Evolutionary conservation across 306 rosid genomes (phyloP).

Genomic region (Oemleria cerasiformis): DNA sequence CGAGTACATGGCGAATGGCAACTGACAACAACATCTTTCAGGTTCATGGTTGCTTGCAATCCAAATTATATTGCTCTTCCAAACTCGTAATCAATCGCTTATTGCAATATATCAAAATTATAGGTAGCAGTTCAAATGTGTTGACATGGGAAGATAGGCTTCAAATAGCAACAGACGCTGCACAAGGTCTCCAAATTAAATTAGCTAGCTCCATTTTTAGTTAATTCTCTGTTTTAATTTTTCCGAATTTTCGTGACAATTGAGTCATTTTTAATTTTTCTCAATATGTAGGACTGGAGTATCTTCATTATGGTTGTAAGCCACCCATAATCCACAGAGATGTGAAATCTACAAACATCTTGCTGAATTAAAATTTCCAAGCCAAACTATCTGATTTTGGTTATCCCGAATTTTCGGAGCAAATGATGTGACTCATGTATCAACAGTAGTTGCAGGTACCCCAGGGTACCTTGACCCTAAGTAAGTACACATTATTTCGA

Average conservation of each 20-base stretch:
- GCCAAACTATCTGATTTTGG: constrained; percentile 41
- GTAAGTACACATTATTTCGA: too few relatives aligned
- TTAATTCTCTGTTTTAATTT: too few relatives aligned
- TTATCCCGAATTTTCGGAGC: constrained; percentile 19
- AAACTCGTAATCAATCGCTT: too few relatives aligned
- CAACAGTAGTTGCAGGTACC: constrained; percentile 43
- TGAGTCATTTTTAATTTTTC: background rate
- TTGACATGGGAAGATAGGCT: constrained; percentile 21
- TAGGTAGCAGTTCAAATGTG: background rate
- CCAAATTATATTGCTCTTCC: too few relatives aligned
- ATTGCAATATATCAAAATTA: background rate
- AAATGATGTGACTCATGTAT: constrained; percentile 23
- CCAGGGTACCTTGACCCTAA: constrained; percentile 38
- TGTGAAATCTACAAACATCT: constrained; percentile 31
- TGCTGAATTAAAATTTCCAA: constrained; percentile 26
- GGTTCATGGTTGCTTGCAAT: background rate
- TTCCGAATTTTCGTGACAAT: too few relatives aligned
- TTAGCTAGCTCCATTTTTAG: background rate
- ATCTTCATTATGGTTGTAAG: constrained; percentile 37
- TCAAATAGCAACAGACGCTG: constrained; percentile 22
- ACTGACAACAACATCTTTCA: constrained; percentile 23
- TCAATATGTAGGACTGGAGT: constrained; percentile 7
- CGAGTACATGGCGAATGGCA: constrained; percentile 34
- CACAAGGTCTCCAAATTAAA: constrained; percentile 14
- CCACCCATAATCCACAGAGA: constrained; percentile 42